Evolutionary conservation across 2,329 filamentous ascomycete species (phyloP), one percentile per base, ranked within the genome.

Genomic region (Aspergillus quadrilineatus): DNA sequence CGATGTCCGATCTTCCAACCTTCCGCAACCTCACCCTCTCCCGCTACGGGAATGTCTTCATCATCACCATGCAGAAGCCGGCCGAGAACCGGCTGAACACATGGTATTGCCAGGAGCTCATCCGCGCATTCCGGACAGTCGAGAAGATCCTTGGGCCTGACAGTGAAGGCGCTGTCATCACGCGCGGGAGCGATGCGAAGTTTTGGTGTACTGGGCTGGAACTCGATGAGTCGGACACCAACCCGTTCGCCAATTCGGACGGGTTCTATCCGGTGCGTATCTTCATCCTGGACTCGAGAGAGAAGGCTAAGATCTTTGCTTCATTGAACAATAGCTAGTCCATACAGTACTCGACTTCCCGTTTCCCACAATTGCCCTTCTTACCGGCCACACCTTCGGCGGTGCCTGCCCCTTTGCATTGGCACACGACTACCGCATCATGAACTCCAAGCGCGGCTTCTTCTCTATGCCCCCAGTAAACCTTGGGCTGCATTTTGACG

Each of bases 231-330:
- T 63, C 67, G 9, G 76, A 79, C 47, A 75, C 72, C 14, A 80
- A 79, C 61, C 78, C 80, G 28, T 80, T 78, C 53, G 84, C 79
- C 70, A 85, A 87, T 39, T 76, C 77, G 14, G 84, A 80, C 63
- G 78, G 76, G 28, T 87, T 85, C 54, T 81, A 80, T 9, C 84
- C 85, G 51, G 83, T 84, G 17, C 76, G 26, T n/a, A 6, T 6
- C n/a, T 22, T 2, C 1, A 26, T 22, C 9, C 4, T n/a, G 1
- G 6, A 8, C 10, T 4, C 26, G 8, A 6, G 14, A n/a, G 29
- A 3, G 3, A 29, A 29, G 22, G 6, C 26, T 29, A 32, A 29
- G 22, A 22, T 22, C 3, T 34, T 34, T 34, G 7, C 6, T 34
- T 34, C 10, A 7, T 32, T 7, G 30, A 50, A 32, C 14, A 4